Base-by-base conservation (phyloP, 1,139 yeast genomes). In the Blastobotrys serpentis region DNA sequence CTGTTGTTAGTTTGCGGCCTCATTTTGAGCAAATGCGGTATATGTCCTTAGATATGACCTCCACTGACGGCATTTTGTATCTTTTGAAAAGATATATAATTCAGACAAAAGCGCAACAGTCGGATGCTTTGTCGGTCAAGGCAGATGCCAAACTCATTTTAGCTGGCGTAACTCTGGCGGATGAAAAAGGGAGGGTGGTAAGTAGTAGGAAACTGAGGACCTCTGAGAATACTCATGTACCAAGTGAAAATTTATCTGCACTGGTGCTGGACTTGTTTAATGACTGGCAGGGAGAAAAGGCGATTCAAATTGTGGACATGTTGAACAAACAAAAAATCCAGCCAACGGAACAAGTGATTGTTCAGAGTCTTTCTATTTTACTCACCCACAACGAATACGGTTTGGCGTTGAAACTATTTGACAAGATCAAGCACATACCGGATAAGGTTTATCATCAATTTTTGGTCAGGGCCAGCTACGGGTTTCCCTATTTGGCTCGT, bases 21-120 rank as follows among this genome's bases (percentile, higher is more conserved):
- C 52, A 49, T 18, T 30, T 55, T 1, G 64, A 60, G 42, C 62
- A 58, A 43, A 33, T 60, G 42, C 47, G 62, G 16, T 60, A 52
- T 47, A 52, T 60, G 60, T 50, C 62, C 0, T 47, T 60, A 19
- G 50, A 53, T 19, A 17, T 36, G 30, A 44, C 49, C 7, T n/a
- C 49, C 1, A 34, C 43, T 6, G 8, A 30, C 16, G 55, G 56
- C 10, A 22, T 56, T 3, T 18, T 48, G 39, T 44, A 52, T 26
- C 50, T 57, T 6, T 44, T 58, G 33, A 30, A 46, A 5, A 38
- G 43, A 17, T 52, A 58, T 38, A 38, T 55, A 4, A 17, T 17
- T 13, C 40, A 36, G 23, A 18, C 22, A 25, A 17, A 18, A 19
- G 13, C 14, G n/a, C 23, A 36, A 14, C 14, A 19, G 16, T n/a